phyloP scores from a whole-genome alignment of 202 grass and related monocot species.

The Cymbopogon flexuosus region DNA sequence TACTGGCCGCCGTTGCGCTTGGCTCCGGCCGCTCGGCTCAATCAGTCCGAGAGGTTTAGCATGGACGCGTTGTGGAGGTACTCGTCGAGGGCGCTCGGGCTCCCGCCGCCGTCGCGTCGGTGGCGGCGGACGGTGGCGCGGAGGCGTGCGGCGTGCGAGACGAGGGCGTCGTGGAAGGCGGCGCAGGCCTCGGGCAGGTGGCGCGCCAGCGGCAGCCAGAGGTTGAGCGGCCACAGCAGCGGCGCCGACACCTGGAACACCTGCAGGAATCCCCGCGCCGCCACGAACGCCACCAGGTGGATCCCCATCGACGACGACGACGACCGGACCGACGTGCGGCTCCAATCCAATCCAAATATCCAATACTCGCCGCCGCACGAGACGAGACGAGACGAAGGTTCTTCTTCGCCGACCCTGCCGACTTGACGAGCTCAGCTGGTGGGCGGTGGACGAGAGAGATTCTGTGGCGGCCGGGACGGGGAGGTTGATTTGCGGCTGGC shows the following conservation, averaged over 20 bases:
- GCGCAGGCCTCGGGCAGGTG: constrained; percentile 38
- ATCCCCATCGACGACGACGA: constrained; percentile 14
- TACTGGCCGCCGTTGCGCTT: neutral
- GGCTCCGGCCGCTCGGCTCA: neutral
- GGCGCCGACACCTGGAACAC: constrained; percentile 39
- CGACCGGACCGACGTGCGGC: too few species aligned
- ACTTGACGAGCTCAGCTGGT: neutral
- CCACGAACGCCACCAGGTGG: constrained; percentile 39
- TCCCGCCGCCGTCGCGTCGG: neutral
- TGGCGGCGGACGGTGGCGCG: constrained; percentile 3
- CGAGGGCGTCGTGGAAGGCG: constrained; percentile 3
- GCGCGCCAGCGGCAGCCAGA: constrained; percentile 26
- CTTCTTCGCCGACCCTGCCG: too few species aligned
- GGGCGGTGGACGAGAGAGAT: neutral
- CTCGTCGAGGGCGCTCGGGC: neutral
- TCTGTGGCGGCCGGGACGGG: too few species aligned
- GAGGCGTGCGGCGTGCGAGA: constrained; percentile 20
- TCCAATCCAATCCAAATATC: neutral
- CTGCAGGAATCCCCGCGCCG: constrained; percentile 28
- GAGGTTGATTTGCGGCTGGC: neutral
- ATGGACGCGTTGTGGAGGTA: constrained; percentile 23
- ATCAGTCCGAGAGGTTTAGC: constrained; percentile 7
- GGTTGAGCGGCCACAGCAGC: constrained; percentile 37
- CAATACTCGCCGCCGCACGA: neutral
- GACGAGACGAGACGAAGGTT: too few species aligned